These are phyloP conservation scores for Euphorbia corollata DNA, from an alignment of 441 rosid genomes.

Conservation along the genomic window DNA sequence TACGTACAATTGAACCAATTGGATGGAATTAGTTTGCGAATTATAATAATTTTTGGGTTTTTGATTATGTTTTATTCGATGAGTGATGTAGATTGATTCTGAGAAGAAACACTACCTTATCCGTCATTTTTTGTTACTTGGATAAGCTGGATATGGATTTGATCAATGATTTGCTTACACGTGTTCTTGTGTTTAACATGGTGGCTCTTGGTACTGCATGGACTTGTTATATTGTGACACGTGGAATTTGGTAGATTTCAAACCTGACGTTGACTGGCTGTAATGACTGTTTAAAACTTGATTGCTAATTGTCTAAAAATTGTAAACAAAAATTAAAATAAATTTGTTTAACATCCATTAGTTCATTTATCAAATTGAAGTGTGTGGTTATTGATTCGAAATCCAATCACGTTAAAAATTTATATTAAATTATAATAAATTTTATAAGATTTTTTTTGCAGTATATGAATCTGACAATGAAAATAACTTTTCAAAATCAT, in stretches of 20 bases:
- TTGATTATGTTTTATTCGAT: constrained; percentile 7
- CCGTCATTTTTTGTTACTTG: constrained; percentile 26
- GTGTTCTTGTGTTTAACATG: constrained; percentile 30
- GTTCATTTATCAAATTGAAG: too few relatives aligned
- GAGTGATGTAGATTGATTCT: constrained; percentile 34
- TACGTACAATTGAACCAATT: neutral
- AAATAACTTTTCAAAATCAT: too few relatives aligned
- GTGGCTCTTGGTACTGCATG: constrained; percentile 27
- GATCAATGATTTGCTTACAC: constrained; percentile 28
- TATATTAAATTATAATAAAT: too few relatives aligned
- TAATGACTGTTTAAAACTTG: neutral
- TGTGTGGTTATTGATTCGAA: too few relatives aligned
- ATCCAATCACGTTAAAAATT: too few relatives aligned
- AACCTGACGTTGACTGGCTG: neutral
- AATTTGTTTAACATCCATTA: too few relatives aligned
- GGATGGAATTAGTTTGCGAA: neutral
- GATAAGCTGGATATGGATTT: constrained; percentile 22
- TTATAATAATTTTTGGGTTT: constrained; percentile 21
- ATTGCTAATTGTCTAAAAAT: neutral
- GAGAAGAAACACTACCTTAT: constrained; percentile 38
- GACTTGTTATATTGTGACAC: constrained; percentile 22
- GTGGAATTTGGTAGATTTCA: constrained; percentile 17
- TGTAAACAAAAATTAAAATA: neutral
- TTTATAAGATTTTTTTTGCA: too few relatives aligned
- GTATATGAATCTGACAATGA: too few relatives aligned